Percentiles rank a stretch among this genome's conserved stretches.
These are phyloP conservation scores for Hawksworthiomyces lignivorus DNA, from an alignment of 2,329 filamentous ascomycete genomes.

Conservation along the genomic window DNA sequence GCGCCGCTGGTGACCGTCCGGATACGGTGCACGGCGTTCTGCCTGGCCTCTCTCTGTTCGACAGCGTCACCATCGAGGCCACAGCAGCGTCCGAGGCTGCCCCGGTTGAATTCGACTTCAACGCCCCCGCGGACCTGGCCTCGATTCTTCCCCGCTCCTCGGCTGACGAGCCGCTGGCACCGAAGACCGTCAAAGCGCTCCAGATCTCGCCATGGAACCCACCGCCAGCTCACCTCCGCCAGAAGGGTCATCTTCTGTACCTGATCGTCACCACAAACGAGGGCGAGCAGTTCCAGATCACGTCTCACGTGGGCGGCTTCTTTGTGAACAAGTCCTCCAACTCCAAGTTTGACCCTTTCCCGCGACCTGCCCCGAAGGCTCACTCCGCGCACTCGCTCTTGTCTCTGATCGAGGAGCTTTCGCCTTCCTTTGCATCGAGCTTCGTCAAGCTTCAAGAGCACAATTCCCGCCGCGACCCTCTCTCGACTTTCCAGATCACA, in stretches of 20 bases:
- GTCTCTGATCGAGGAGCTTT: conserved; percentile 68
- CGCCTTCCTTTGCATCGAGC: conserved; percentile 69
- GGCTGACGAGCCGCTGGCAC: conserved; percentile 45
- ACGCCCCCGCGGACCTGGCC: conserved; percentile 57
- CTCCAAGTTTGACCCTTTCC: conserved; percentile 87
- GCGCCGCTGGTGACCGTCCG: conserved; percentile 79
- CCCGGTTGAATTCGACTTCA: conserved; percentile 65
- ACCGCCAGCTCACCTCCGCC: conserved; percentile 81
- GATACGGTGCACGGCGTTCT: conserved; percentile 81
- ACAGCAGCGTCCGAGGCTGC: conserved; percentile 28
- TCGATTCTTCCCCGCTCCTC: conserved; percentile 62
- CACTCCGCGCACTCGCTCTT: conserved; percentile 79
- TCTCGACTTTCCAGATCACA: conserved; percentile 91
- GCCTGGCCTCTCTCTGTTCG: conserved; percentile 79
- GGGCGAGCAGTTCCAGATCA: conserved; percentile 91
- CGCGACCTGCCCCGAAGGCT: conserved; percentile 69
- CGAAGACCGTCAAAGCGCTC: conserved; percentile 86
- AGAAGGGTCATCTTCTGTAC: conserved; percentile 89
- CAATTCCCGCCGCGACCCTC: conserved; percentile 76
- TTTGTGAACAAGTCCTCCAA: conserved; percentile 96
- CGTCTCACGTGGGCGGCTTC: conserved; percentile 88
- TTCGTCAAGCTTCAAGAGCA: conserved; percentile 76
- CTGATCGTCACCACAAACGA: conserved; percentile 84
- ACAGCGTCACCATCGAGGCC: conserved; percentile 54
- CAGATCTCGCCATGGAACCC: conserved; percentile 94